Base-by-base conservation (phyloP, 257 asterid genomes). In the Gentiana straminea region DNA sequence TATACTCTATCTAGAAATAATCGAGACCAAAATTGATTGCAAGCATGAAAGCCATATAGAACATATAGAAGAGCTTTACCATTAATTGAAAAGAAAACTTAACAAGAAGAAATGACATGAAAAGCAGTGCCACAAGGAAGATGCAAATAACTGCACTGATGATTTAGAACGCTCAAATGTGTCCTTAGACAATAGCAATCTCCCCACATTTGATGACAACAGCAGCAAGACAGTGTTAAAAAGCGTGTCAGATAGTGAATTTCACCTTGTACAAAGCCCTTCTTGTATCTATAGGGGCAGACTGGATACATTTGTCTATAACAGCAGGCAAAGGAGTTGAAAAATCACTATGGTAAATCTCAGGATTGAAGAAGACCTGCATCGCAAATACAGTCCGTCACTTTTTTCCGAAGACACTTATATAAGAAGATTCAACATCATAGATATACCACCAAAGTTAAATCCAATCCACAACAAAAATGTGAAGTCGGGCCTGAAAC, bases 241-340 rank as follows among this genome's bases (percentile, higher is more conserved):
- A 48, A 53, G 13, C 66, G 43, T 52, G 63, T 52, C 38, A 52
- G 55, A n/a, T 48, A 64, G 41, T 57, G n/a, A n/a, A 56, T 13
- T 52, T 58, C 67, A 89, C 98, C 97, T 92, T 85, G 64, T 92
- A 88, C 74, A 88, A 70, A 65, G 95, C 90, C 74, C 98, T 78
- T 77, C 98, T 88, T 65, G 98, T 92, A 79, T 88, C 98, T 65
- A 92, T 92, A 32, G 97, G 98, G 55, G 98, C 86, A n/a, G 98
- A 88, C 57, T 83, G 97, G 49, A 92, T 92, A 66, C 98, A 92
- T 71, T 80, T 88, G 76, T 92, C 98, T 46, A 92, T 83, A 49
- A 83, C 79, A n/a, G 72, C 84, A 3, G 95, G 94, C 61, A 92
- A 84, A 73, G 98, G 93, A 49, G 86, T 77, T n/a, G 91, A 52